Percentiles rank a stretch among this genome's conserved stretches.
Conservation (phyloP, 2,329 filamentous ascomycete species). For the Trichoderma gracile region DNA sequence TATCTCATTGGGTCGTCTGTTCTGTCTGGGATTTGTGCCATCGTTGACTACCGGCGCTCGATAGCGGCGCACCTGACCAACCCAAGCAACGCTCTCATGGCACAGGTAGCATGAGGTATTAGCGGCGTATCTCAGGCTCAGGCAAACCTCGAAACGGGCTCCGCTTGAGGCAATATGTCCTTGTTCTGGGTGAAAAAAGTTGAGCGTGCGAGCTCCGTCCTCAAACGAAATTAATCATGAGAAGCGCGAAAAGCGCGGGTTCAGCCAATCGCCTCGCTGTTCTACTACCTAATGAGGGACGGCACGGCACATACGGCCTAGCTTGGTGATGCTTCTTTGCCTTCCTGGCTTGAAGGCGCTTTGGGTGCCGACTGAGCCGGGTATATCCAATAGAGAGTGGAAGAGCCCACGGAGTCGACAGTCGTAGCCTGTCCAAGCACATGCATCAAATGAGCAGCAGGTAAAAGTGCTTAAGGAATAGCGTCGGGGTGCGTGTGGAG, state of each 20-base stretch:
- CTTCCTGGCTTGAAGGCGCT: background rate
- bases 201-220: background rate
- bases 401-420: background rate
- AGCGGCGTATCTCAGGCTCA: too few relatives aligned
- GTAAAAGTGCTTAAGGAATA: constrained; percentile 13
- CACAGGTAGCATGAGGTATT: background rate
- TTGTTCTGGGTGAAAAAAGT: too few relatives aligned
- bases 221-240: background rate
- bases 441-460: constrained; percentile 9
- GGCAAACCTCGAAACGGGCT: too few relatives aligned
- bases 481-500: constrained; percentile 6
- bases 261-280: background rate
- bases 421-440: background rate
- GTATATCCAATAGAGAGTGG: constrained; percentile 11
- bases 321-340: background rate
- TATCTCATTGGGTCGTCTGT: too few relatives aligned
- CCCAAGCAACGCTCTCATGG: background rate
- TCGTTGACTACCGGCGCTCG: background rate
- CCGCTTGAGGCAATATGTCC: too few relatives aligned
- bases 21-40: background rate
- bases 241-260: constrained; percentile 16
- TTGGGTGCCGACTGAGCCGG: constrained; percentile 12
- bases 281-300: background rate
- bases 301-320: background rate
- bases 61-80: background rate